These are phyloP conservation scores for Pythium brassicae DNA, from an alignment of 352 stramenopile species.

Conservation along the genomic window DNA sequence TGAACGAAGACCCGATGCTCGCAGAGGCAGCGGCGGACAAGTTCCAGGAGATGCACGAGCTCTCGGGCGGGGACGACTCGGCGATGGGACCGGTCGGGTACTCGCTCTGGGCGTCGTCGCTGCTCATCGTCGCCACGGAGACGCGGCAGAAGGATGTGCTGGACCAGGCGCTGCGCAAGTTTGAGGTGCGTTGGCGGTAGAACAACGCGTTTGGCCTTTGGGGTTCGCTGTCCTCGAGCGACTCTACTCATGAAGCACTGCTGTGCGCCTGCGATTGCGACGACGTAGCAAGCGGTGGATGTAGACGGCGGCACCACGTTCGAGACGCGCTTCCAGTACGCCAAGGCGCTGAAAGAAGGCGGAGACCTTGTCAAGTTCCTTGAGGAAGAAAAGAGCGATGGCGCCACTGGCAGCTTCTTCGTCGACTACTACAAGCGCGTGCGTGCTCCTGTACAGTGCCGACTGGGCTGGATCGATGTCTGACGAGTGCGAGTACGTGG, in stretches of 20 bases:
- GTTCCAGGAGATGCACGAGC: constrained; percentile 69
- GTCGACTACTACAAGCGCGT: constrained; percentile 18
- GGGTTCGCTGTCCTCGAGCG: too few relatives aligned
- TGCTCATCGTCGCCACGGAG: constrained; percentile 76
- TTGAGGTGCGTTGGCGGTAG: constrained; percentile 30
- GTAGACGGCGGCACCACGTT: constrained; percentile 81
- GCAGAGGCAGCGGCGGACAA: constrained; percentile 74
- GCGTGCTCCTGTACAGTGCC: background rate
- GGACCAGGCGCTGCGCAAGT: constrained; percentile 56
- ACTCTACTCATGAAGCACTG: too few relatives aligned
- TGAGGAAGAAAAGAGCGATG: constrained; percentile 15
- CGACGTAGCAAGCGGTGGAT: constrained; percentile 50
- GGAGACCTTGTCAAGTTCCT: constrained; percentile 64
- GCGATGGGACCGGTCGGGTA: constrained; percentile 74
- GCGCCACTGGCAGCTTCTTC: background rate
- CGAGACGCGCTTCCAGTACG: constrained; percentile 75
- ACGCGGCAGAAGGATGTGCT: constrained; percentile 50
- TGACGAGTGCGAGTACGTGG: too few relatives aligned
- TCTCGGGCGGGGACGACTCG: constrained; percentile 42
- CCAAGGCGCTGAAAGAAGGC: constrained; percentile 71
- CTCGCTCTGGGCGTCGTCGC: constrained; percentile 71
- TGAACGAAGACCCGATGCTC: constrained; percentile 75
- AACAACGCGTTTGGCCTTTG: too few relatives aligned
- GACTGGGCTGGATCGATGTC: background rate
- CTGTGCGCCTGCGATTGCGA: background rate